These are phyloP conservation scores for Calonectria naviculata DNA, from an alignment of 2,329 filamentous ascomycete genomes.

Conservation along the genomic window DNA sequence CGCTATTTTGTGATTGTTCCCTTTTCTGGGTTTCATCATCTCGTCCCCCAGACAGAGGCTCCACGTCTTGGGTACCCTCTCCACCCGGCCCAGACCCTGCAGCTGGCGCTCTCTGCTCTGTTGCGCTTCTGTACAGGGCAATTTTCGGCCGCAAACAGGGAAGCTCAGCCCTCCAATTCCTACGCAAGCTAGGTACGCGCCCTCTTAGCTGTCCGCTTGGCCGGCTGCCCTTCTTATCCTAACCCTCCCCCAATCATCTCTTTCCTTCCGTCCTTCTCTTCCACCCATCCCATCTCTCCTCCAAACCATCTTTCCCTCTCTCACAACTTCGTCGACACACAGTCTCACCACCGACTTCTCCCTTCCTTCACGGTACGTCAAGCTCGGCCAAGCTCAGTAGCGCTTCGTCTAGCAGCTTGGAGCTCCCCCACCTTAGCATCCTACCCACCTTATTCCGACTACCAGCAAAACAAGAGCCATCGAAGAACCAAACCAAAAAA, in stretches of 20 bases:
- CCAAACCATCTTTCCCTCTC: not conserved
- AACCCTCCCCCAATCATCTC: constrained; percentile 19
- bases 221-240: not conserved
- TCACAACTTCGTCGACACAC: not conserved
- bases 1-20: constrained; percentile 4
- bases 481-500: not conserved
- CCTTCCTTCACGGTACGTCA: constrained; percentile 14
- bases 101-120: not conserved
- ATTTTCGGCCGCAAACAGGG: constrained; percentile 1
- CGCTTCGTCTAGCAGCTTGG: not conserved
- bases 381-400: constrained; percentile 1
- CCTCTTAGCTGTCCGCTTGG: constrained; percentile 8
- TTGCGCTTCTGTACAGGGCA: not conserved
- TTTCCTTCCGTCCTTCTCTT: not conserved
- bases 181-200: constrained; percentile 3
- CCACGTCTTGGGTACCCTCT: not conserved
- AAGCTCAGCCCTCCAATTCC: constrained; percentile 8
- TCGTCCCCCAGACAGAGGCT: not conserved
- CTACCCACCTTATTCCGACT: constrained; percentile 10
- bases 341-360: not conserved
- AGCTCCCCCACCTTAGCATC: constrained; percentile 7
- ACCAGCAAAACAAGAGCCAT: not conserved
- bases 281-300: not conserved
- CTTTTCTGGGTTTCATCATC: constrained; percentile 1
- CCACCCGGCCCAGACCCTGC: not conserved